Evolutionary conservation across 2,329 filamentous ascomycete genomes (phyloP), one percentile per base, ranked within the genome.

Genomic region (Neonectria sp.): DNA sequence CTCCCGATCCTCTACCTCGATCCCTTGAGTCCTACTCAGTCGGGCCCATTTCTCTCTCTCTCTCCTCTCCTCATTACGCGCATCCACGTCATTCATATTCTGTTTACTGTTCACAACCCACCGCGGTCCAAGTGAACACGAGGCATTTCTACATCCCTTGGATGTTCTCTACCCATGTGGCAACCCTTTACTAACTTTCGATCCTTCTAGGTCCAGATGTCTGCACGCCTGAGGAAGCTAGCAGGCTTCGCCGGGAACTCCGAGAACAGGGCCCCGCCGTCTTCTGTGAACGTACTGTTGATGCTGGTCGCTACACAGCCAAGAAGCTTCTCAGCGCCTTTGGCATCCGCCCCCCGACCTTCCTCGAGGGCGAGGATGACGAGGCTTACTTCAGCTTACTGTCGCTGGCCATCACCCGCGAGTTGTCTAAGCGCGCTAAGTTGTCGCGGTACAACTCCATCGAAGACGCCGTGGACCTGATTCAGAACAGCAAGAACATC

Each of bases 291-390:
- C 87, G 91, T 73, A 95, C 92, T 35, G 85, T 97, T 57, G 89
- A 90, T 69, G 86, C 86, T 60, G 90, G 91, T 35, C 86, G 85
- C 58, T 91, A 96, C 78, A 91, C 92, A 24, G 93, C 93, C 61
- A 94, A 92, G 82, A 95, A 94, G 81, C 86, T 98, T 33, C 90
- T 95, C 77, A 95, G 93, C 9, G 95, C 94, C 15, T 98, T 98
- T 84, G 91, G 91, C 67, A 89, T 97, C 73, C 85, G 88, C 45
- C 90, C 93, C 49, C 93, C 94, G 3, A 80, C 85, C 43, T 95
- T 94, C 77, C 88, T 97, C 15, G 90, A 95, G 37, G 92, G 90
- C 45, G 65, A 76, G 60, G 72, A 78, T 46, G 94, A 97, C 77
- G 89, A 93, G 60, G 87, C 89, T 35, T 96, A 94, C 80, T 93